Evolutionary conservation across 768 basidiomycete species (phyloP).

Genomic region (Coprinopsis marcescibilis): DNA sequence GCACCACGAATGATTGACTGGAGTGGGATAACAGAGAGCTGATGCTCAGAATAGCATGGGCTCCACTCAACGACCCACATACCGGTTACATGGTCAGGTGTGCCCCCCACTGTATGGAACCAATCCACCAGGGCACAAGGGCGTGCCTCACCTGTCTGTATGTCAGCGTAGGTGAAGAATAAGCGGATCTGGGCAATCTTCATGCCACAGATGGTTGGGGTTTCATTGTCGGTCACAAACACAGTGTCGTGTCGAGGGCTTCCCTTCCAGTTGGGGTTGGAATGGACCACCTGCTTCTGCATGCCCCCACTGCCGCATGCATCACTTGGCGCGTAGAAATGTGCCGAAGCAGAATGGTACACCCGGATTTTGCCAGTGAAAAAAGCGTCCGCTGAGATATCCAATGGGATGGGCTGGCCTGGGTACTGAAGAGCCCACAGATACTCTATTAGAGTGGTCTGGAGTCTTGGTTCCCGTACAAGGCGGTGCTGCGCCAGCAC

Average conservation of each 20-base stretch:
- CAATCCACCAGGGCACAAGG: constrained; percentile 3
- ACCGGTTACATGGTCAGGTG: constrained; percentile 22
- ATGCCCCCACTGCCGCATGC: constrained; percentile 1
- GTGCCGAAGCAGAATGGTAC: neutral
- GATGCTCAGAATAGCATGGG: constrained; percentile 9
- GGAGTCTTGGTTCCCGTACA: neutral
- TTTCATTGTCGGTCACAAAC: neutral
- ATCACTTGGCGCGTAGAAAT: constrained; percentile 4
- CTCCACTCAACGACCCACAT: constrained; percentile 30
- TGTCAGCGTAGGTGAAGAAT: constrained; percentile 13
- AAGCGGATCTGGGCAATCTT: neutral
- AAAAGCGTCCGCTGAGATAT: neutral
- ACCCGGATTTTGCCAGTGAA: neutral
- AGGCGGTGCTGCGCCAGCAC: neutral
- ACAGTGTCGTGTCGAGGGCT: neutral
- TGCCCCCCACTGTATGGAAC: constrained; percentile 13
- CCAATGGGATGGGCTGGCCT: neutral
- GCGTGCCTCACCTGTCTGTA: neutral
- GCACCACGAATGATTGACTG: constrained; percentile 25
- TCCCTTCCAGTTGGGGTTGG: neutral
- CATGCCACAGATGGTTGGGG: neutral
- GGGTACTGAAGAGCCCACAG: neutral
- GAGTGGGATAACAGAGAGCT: constrained; percentile 21
- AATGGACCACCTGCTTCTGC: neutral
- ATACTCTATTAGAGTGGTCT: neutral